Evolutionary conservation across 768 basidiomycete genomes (phyloP).

Genomic region (Termitomyces bulborhizus): DNA sequence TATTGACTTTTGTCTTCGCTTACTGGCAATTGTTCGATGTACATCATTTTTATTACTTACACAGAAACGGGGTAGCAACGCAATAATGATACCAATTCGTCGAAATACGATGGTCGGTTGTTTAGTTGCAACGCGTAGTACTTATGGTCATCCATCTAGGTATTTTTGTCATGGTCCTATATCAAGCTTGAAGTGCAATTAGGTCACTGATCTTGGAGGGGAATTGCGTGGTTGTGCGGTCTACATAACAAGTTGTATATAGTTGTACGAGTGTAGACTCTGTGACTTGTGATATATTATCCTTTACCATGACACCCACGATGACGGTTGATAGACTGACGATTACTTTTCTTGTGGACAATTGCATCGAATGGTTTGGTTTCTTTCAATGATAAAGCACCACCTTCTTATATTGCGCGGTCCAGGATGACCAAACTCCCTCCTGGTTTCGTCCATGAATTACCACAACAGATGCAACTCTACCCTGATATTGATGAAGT

Average conservation of each 20-base stretch:
- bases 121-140: background rate
- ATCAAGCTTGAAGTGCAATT: too few relatives aligned
- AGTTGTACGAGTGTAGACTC: background rate
- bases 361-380: slow-evolving; percentile 69
- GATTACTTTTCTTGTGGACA: slow-evolving; percentile 71
- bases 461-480: slow-evolving; percentile 54
- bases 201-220: background rate
- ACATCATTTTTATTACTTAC: background rate
- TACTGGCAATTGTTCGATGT: slow-evolving; percentile 9
- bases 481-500: slow-evolving; percentile 33
- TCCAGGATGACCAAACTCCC: slow-evolving; percentile 76
- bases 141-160: too few relatives aligned
- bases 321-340: slow-evolving; percentile 29
- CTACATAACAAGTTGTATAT: background rate
- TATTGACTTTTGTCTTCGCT: slow-evolving; percentile 3
- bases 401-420: background rate
- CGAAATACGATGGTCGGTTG: background rate
- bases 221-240: too few relatives aligned
- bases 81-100: background rate
- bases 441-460: slow-evolving; percentile 69
- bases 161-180: too few relatives aligned
- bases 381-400: background rate
- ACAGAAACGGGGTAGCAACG: background rate
- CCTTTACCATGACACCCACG: slow-evolving; percentile 10
- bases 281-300: background rate